A percentile compares a stretch with the other conserved stretches of the same genome.
Conservation (phyloP, 805 yeast species). For the Starmera dryadoides region DNA sequence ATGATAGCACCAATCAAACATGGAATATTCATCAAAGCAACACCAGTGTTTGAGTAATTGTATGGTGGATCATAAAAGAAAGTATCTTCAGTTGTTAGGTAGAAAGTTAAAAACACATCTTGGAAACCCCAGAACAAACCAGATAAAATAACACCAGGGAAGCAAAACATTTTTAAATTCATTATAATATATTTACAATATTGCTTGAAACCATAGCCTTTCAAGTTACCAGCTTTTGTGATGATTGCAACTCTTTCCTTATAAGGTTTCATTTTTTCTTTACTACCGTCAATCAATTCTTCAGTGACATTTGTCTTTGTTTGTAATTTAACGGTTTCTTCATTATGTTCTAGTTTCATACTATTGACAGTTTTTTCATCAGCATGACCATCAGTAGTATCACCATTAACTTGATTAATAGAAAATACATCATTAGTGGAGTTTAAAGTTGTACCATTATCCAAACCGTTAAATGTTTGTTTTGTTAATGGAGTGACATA, state of each 20-base stretch:
- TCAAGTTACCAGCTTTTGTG: conserved; percentile 51
- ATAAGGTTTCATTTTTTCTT: conserved; percentile 35
- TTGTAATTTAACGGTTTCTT: conserved; percentile 1
- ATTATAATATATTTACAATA: conserved; percentile 43
- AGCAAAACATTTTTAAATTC: conserved; percentile 49
- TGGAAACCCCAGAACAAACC: conserved; percentile 79
- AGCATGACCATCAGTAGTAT: conserved; percentile 3
- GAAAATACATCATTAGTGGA: too few species aligned
- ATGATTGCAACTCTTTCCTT: conserved; percentile 39
- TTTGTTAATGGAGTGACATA: conserved; percentile 26
- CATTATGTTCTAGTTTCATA: neutral
- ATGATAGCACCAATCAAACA: conserved; percentile 57
- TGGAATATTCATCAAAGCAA: conserved; percentile 72
- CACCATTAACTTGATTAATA: conserved; percentile 1
- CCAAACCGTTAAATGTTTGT: conserved; percentile 11
- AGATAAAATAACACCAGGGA: conserved; percentile 58
- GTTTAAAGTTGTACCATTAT: conserved; percentile 7
- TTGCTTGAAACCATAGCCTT: conserved; percentile 61
- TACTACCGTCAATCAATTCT: conserved; percentile 30
- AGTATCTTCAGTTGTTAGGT: conserved; percentile 67
- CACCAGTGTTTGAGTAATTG: conserved; percentile 56
- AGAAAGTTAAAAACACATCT: conserved; percentile 69
- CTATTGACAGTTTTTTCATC: conserved; percentile 13
- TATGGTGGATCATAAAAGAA: conserved; percentile 60
- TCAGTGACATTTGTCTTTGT: conserved; percentile 7